These are phyloP conservation scores for Tricholoma flavovirens DNA, from an alignment of 768 basidiomycete genomes.

Conservation along the genomic window DNA sequence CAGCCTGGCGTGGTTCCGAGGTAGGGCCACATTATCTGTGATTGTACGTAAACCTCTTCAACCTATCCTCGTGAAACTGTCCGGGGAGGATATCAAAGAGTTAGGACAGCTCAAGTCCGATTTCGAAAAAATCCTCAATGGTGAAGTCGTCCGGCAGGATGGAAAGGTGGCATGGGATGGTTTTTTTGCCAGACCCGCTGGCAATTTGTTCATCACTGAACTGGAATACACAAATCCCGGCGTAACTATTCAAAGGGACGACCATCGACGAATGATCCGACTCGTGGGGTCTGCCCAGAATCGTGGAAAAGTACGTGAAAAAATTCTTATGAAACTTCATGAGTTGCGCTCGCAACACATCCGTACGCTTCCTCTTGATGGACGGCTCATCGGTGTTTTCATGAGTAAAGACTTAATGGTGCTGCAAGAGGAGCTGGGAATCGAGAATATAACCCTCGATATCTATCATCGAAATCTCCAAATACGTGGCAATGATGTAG, in stretches of 20 bases:
- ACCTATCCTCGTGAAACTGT: constrained; percentile 37
- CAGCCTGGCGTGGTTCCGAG: constrained; percentile 26
- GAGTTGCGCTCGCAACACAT: constrained; percentile 38
- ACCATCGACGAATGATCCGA: constrained; percentile 37
- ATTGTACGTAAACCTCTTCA: constrained; percentile 16
- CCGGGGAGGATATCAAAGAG: constrained; percentile 41
- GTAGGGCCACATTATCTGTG: constrained; percentile 22
- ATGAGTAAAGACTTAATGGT: constrained; percentile 38
- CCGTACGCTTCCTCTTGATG: constrained; percentile 41
- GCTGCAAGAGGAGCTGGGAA: constrained; percentile 46
- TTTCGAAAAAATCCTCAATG: constrained; percentile 56
- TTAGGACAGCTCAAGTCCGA: constrained; percentile 53
- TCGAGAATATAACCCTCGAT: constrained; percentile 53
- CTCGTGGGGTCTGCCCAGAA: constrained; percentile 45
- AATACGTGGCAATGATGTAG: constrained; percentile 50
- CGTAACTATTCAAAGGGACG: constrained; percentile 39
- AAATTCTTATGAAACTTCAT: constrained; percentile 42
- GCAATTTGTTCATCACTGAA: constrained; percentile 37
- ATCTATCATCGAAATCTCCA: constrained; percentile 34
- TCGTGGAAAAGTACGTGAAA: constrained; percentile 35
- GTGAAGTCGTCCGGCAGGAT: constrained; percentile 50
- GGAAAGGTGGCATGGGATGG: constrained; percentile 59
- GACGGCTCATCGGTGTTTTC: constrained; percentile 40
- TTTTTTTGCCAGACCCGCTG: constrained; percentile 45
- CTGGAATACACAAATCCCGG: constrained; percentile 34